phyloP scores from a whole-genome alignment of 1,284 basidiomycete genomes.

The Ustilago shanxiensis region DNA sequence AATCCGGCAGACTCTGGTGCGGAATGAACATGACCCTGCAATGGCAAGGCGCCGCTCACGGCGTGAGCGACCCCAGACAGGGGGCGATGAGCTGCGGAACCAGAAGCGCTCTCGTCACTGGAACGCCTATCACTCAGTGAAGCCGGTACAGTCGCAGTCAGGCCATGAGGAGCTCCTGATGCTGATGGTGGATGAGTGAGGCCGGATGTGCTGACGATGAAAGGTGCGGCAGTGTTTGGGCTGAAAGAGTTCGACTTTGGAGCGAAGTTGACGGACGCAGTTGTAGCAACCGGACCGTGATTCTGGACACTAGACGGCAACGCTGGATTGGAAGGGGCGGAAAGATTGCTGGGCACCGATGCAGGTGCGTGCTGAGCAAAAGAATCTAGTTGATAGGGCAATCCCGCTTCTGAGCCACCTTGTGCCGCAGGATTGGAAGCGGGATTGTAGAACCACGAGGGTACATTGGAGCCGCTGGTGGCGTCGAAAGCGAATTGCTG shows the following conservation, averaged over 20 bases:
- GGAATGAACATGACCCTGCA: slow-evolving; percentile 11
- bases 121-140: slow-evolving; percentile 10
- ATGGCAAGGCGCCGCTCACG: slow-evolving; percentile 2
- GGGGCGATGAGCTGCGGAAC: slow-evolving; percentile 1
- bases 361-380: slow-evolving; percentile 17
- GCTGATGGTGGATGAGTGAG: background rate
- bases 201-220: slow-evolving; percentile 13
- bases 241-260: slow-evolving; percentile 5
- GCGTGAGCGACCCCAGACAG: background rate
- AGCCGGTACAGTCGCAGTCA: slow-evolving; percentile 13
- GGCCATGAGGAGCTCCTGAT: background rate
- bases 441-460: slow-evolving; percentile 32
- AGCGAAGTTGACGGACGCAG: slow-evolving; percentile 1
- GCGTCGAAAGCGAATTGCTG: slow-evolving; percentile 22
- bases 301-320: background rate
- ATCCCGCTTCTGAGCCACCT: background rate
- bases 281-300: slow-evolving; percentile 4
- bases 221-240: slow-evolving; percentile 17
- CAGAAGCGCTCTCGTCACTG: slow-evolving; percentile 25
- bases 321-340: slow-evolving; percentile 12
- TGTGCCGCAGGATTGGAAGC: slow-evolving; percentile 9
- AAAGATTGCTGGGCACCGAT: slow-evolving; percentile 9
- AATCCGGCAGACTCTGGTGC: slow-evolving; percentile 24
- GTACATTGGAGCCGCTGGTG: slow-evolving; percentile 18
- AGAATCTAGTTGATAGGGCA: slow-evolving; percentile 25